Evolutionary conservation across 305 asterid genomes (phyloP).

Genomic region (Striga hermonthica): DNA sequence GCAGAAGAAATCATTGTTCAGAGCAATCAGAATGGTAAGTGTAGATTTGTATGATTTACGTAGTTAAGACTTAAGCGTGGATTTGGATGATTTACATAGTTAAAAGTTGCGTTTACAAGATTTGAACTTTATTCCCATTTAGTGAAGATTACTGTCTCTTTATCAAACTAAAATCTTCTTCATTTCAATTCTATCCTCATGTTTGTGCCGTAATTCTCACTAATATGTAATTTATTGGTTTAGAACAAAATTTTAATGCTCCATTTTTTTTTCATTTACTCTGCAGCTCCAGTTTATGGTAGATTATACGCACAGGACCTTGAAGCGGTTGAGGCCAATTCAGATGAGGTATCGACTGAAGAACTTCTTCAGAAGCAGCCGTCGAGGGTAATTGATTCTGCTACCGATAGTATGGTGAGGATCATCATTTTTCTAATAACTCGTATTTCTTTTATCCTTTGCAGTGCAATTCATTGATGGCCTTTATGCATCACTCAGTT

Average conservation of each 20-base stretch:
- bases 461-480: too few relatives aligned
- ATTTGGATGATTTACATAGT: neutral
- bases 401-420: constrained; percentile 50
- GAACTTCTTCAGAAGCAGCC: constrained; percentile 38
- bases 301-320: constrained; percentile 34
- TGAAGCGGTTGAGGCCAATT: constrained; percentile 36
- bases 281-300: constrained; percentile 44
- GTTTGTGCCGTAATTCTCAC: constrained; percentile 9
- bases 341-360: constrained; percentile 39
- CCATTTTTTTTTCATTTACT: constrained; percentile 16
- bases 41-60: neutral
- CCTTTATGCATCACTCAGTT: constrained; percentile 2
- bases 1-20: constrained; percentile 41
- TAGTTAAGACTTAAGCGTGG: neutral
- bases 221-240: constrained; percentile 1
- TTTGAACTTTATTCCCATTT: constrained; percentile 15
- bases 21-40: constrained; percentile 59
- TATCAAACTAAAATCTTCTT: neutral
- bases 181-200: neutral
- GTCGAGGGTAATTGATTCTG: constrained; percentile 35
- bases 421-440: constrained; percentile 18
- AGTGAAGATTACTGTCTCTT: constrained; percentile 2
- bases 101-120: neutral
- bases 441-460: constrained; percentile 8
- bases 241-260: constrained; percentile 13